Evolutionary conservation across 495 filamentous ascomycete genomes (phyloP).

Genomic region (Sordaria brevicollis): DNA sequence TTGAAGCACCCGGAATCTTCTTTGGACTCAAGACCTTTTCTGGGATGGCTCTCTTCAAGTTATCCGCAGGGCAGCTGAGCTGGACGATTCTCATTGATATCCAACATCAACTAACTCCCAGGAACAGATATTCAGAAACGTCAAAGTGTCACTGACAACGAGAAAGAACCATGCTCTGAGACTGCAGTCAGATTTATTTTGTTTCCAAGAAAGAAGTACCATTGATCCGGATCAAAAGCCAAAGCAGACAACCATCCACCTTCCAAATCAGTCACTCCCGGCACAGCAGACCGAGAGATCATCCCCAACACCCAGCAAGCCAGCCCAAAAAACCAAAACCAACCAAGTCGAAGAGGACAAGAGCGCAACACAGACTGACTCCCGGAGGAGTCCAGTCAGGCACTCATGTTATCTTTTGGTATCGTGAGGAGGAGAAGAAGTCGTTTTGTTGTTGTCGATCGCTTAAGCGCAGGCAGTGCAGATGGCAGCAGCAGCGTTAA

Average conservation of each 20-base stretch:
- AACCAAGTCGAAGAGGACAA: constrained; percentile 2
- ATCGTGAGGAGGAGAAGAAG: background rate
- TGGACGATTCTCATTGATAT: no score
- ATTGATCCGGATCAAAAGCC: background rate
- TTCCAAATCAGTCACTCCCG: background rate
- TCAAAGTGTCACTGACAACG: background rate
- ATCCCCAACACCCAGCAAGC: background rate
- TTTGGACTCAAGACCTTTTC: no score
- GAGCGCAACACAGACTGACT: constrained; percentile 1
- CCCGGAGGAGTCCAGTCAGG: no score
- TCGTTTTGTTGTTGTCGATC: background rate
- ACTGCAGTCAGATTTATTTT: background rate
- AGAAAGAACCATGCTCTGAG: background rate
- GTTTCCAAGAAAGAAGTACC: background rate
- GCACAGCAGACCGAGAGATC: background rate
- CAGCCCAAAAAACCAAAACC: background rate
- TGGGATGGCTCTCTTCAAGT: no score
- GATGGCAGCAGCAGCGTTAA: background rate
- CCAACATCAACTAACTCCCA: background rate
- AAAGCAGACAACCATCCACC: background rate
- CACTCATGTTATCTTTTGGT: background rate
- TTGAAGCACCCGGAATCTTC: no score
- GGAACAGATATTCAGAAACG: background rate
- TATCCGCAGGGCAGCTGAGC: no score
- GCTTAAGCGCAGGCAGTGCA: background rate